Base-by-base conservation (phyloP, 495 filamentous ascomycete genomes). In the Tuber calosporum region DNA sequence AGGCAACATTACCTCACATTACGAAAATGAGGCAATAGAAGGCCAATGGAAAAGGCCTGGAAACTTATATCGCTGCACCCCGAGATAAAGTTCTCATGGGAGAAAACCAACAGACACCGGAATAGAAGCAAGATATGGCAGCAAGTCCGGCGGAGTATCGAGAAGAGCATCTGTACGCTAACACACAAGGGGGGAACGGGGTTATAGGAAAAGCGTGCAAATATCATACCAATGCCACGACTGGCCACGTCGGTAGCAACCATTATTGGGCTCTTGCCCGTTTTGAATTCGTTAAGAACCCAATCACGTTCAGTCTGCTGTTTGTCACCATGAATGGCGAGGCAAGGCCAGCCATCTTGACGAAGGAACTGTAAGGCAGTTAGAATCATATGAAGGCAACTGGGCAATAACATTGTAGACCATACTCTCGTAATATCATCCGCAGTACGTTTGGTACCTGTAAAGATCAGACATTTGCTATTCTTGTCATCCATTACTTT, bases 271-370 rank as follows among this genome's bases (percentile, higher is more conserved):
- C 91, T 93, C 83, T 91, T 89, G 85, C 95, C 94, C 78, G 93
- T 93, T 89, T 98, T 99, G 88, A 99, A 99, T 83, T 99, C 95
- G 82, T 97, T 96, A 83, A 99, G 86, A 79, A 99, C 95, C 95
- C 95, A 99, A 85, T 99, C 95, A 85, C 95, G 93, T 85, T 99
- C 95, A 82, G 97, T 96, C 83, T 99, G 95, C 81, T 97, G 94
- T 86, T 99, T 99, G 87, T 99, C 95, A 81, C 95, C 95, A 86
- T 99, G 95, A 80, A 99, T 99, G 68, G 95, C 93, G 68, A 99
- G 90, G 58, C 95, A 96, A 74, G 95, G 95, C 95, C 95, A 99
- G 79, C 95, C 95, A 82, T 99, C 95, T 85, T 99, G 95, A 79
- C 95, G 93, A 67, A 99, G 91, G 87, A 97, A 99, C 81, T 81